A percentile compares a stretch with the other conserved stretches of the same genome.
Conservation (phyloP, 208 protist species). For the Plasmodiophora brassicae region DNA sequence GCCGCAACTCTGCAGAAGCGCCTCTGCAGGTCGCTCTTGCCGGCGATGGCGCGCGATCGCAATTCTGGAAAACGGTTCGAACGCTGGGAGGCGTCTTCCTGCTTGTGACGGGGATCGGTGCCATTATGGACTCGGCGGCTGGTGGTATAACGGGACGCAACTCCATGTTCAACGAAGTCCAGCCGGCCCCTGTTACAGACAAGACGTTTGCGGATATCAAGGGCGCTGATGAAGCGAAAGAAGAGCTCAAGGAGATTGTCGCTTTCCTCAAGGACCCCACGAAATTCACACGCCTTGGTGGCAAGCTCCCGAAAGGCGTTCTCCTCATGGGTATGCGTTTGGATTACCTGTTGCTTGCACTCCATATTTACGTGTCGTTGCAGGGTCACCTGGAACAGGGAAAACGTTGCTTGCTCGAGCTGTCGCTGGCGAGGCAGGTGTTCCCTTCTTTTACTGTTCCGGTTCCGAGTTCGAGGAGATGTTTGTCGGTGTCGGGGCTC, state of each 20-base stretch:
- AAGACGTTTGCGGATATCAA: conserved; percentile 80
- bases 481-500: conserved; percentile 84
- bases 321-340: conserved; percentile 36
- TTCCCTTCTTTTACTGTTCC: conserved; percentile 47
- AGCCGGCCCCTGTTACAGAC: not conserved
- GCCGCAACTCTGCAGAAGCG: not conserved
- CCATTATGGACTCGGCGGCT: not conserved
- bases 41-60: not conserved
- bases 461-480: conserved; percentile 85
- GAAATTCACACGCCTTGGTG: conserved; percentile 87
- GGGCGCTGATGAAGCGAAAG: conserved; percentile 91
- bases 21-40: not conserved
- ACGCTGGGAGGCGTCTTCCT: not conserved
- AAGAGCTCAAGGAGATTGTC: conserved; percentile 95
- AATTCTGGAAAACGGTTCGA: not conserved
- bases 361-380: too few species aligned
- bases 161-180: not conserved
- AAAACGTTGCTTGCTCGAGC: conserved; percentile 43
- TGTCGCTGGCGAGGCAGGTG: conserved; percentile 51
- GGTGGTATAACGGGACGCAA: not conserved
- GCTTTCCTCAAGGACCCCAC: conserved; percentile 91
- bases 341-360: too few species aligned
- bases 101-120: not conserved
- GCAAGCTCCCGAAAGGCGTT: conserved; percentile 57
- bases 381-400: conserved; percentile 48